Base-by-base conservation (phyloP, 495 filamentous ascomycete species). In the Podospora pseudopauciseta region DNA sequence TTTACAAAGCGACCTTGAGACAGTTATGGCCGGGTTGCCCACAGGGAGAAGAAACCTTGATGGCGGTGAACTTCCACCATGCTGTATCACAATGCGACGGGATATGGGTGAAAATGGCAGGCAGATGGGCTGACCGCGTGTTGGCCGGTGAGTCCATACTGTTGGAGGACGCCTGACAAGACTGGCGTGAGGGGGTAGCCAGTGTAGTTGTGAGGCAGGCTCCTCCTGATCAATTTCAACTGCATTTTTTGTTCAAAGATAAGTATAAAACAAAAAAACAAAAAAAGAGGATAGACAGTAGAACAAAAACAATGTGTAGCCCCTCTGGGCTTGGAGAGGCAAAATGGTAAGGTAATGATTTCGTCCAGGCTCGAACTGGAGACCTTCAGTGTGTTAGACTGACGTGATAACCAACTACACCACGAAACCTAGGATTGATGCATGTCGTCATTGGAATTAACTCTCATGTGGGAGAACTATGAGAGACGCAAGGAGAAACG, bases 1-100 rank as follows among this genome's bases (percentile, higher is more conserved):
- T 70, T 13, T 77, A 77, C 66, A 57, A 60, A 4, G 70, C 64
- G 3, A 64, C 44, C 49, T 27, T 76, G 66, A 66, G 27, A 39
- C 44, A 75, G 65, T 54, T 75, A 57, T 60, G 67, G 67, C 44
- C 66, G 49, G 71, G 60, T 34, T 68, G 66, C 57, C 39, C 58
- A 6, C 44, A 61, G n/a, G 65, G 64, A 23, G 65, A 63, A 53
- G 67, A 71, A 57, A 59, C 54, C 5, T 59, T 28, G 16, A 57
- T 68, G 39, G 61, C 73, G 64, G 62, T 68, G 23, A 70, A 76
- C 60, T 67, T 71, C 3, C 66, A 58, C 15, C 23, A 66, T n/a
- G 69, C 69, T 5, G 55, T 71, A 32, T 20, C 13, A 19, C 15
- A 18, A 30, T 71, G 69, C 4, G 69, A 71, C 26, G 66, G 66